A percentile compares a stretch with the other conserved stretches of the same genome.
Evolutionary conservation across 176 grass and related monocot species (phyloP).

Genomic region (Miscanthus lutarioriparius): DNA sequence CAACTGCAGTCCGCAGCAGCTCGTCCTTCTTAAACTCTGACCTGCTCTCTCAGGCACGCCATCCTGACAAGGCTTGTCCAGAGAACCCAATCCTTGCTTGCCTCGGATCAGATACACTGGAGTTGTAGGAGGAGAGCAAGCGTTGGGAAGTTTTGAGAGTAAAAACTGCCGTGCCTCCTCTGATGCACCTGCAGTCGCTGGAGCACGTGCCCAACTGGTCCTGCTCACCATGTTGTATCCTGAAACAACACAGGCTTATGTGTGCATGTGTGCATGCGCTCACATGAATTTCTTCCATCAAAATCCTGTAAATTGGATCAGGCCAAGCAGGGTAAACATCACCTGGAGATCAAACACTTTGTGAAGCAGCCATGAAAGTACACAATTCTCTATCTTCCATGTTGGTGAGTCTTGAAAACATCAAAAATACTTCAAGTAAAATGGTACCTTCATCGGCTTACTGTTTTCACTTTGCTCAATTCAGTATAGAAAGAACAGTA

Average conservation of each 20-base stretch:
- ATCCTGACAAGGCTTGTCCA: background rate
- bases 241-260: slow-evolving; percentile 22
- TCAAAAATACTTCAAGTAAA: background rate
- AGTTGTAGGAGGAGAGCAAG: background rate
- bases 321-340: slow-evolving; percentile 2
- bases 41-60: background rate
- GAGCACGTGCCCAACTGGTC: background rate
- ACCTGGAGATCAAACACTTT: slow-evolving; percentile 13
- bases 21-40: background rate
- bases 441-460: background rate
- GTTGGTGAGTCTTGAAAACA: background rate
- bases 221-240: background rate
- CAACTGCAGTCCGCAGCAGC: background rate
- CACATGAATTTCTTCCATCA: background rate
- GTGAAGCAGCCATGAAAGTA: slow-evolving; percentile 18
- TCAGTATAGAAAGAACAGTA: background rate
- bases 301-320: background rate
- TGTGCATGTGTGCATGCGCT: background rate
- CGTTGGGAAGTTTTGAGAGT: background rate
- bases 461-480: background rate
- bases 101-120: background rate
- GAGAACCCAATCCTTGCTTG: background rate
- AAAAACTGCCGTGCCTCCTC: background rate
- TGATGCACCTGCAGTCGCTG: background rate
- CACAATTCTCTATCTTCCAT: background rate